Evolutionary conservation across 2,329 filamentous ascomycete genomes (phyloP).

Genomic region (Colletotrichum aenigma): DNA sequence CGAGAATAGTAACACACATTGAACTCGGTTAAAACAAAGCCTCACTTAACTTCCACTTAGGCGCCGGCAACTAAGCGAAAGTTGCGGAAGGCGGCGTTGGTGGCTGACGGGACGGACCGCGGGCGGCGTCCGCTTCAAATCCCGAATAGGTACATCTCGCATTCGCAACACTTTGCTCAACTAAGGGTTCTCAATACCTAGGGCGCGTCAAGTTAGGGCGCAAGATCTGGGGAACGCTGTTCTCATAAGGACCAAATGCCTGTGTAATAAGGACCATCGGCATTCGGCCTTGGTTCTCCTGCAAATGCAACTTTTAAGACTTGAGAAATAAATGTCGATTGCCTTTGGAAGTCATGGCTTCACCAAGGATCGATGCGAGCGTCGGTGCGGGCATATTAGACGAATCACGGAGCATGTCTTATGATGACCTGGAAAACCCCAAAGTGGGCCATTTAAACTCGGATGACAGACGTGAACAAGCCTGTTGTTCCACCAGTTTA

Average conservation of each 20-base stretch:
- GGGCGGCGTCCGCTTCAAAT: neutral
- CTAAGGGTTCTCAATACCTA: neutral
- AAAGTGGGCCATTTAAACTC: neutral
- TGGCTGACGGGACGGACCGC: neutral
- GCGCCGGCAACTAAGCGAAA: neutral
- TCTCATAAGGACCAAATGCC: rapidly evolving
- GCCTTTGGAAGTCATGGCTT: neutral
- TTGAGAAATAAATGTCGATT: neutral
- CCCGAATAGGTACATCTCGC: neutral
- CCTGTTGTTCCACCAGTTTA: neutral
- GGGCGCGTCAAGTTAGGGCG: neutral
- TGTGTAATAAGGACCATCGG: neutral
- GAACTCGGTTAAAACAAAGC: neutral
- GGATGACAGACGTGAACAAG: neutral
- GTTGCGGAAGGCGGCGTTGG: neutral
- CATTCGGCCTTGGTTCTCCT: neutral
- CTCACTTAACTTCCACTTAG: neutral
- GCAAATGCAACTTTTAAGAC: neutral
- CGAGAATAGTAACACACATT: neutral
- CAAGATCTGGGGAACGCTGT: neutral
- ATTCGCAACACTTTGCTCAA: neutral
- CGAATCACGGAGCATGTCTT: neutral
- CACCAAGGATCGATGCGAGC: neutral
- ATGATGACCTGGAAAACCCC: neutral
- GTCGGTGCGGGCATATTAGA: neutral